A percentile compares a stretch with the other conserved stretches of the same genome.
phyloP scores from a whole-genome alignment of 2,329 filamentous ascomycete species.

The Exophiala lecanii-corni region DNA sequence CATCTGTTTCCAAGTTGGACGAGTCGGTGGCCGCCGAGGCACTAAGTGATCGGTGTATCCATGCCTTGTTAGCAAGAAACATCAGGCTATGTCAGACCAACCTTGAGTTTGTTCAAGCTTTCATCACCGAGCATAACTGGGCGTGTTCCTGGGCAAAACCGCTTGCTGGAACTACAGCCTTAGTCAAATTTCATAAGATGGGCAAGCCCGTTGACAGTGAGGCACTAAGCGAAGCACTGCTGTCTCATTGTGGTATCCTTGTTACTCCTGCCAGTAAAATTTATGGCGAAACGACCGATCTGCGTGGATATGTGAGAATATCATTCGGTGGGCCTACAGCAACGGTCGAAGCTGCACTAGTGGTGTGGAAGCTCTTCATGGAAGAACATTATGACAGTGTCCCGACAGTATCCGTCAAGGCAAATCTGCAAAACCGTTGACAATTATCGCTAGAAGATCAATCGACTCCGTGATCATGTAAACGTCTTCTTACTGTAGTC shows the following conservation, averaged over 20 bases:
- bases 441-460: not conserved
- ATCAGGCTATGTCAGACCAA: slow-evolving; percentile 65
- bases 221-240: slow-evolving; percentile 64
- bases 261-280: slow-evolving; percentile 68
- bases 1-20: slow-evolving; percentile 77
- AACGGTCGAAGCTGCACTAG: slow-evolving; percentile 62
- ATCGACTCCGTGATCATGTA: too few relatives aligned
- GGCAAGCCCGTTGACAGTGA: slow-evolving; percentile 65
- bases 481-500: too few relatives aligned
- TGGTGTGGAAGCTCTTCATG: slow-evolving; percentile 51
- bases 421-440: not conserved
- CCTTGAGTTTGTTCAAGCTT: slow-evolving; percentile 60
- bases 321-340: slow-evolving; percentile 70
- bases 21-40: slow-evolving; percentile 74
- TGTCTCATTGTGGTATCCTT: slow-evolving; percentile 67
- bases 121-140: slow-evolving; percentile 60
- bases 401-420: slow-evolving; percentile 23
- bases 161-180: slow-evolving; percentile 72
- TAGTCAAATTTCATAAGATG: slow-evolving; percentile 63
- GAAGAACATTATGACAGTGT: slow-evolving; percentile 53
- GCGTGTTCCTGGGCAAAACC: slow-evolving; percentile 69
- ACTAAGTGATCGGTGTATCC: slow-evolving; percentile 60
- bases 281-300: slow-evolving; percentile 64
- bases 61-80: slow-evolving; percentile 59
- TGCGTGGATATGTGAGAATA: slow-evolving; percentile 69